Conservation (phyloP, 176 grass and related monocot genomes). For the Aegilops sharonensis region DNA sequence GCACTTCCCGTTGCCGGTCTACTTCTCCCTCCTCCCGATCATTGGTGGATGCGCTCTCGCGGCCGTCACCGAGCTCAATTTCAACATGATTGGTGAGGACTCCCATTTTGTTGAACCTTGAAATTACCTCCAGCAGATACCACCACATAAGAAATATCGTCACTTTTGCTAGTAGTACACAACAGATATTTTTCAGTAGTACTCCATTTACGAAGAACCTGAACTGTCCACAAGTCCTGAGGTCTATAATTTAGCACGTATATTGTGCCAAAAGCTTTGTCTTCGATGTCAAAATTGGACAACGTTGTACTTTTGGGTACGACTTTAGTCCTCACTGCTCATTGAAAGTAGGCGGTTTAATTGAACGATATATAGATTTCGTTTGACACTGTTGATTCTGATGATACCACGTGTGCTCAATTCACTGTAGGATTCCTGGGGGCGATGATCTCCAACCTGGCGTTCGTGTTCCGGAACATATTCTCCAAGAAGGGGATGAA, state of each 20-base stretch:
- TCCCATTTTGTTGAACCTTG: slow-evolving; percentile 1
- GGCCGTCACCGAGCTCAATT: slow-evolving; percentile 89
- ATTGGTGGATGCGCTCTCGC: slow-evolving; percentile 88
- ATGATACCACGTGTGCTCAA: too few species aligned
- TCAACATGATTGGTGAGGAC: slow-evolving; percentile 82
- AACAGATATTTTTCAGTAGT: neutral
- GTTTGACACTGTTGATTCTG: too few species aligned
- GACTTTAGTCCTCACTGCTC: neutral
- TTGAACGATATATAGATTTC: too few species aligned
- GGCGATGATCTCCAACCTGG: slow-evolving; percentile 94
- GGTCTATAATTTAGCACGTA: neutral
- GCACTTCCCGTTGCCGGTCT: slow-evolving; percentile 66
- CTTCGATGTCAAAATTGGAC: neutral
- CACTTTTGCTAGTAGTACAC: neutral
- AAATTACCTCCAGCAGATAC: neutral
- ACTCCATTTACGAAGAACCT: neutral
- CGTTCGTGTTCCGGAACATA: slow-evolving; percentile 87
- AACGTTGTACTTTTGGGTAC: neutral
- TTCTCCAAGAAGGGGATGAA: slow-evolving; percentile 99
- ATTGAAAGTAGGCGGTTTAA: neutral
- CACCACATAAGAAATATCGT: slow-evolving; percentile 23
- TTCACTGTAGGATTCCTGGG: slow-evolving; percentile 80
- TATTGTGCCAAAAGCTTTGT: neutral
- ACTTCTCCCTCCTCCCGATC: slow-evolving; percentile 85
- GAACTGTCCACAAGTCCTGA: neutral